Evolutionary conservation across 257 asterid species (phyloP).

Genomic region (Mitragyna speciosa): DNA sequence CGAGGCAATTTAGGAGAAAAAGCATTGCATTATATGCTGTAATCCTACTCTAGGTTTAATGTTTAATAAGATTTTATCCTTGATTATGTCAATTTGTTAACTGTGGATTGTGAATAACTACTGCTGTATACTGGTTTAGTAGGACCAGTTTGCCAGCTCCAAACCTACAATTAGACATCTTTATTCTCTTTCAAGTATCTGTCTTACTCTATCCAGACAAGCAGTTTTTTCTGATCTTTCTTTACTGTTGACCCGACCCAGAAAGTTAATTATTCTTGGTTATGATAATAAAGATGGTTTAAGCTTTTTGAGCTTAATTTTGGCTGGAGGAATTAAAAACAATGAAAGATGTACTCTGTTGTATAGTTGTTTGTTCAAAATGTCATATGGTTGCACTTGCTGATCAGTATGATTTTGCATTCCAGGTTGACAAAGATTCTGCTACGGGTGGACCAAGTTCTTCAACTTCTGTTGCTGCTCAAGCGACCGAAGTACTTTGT

Average conservation of each 20-base stretch:
- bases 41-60: too few relatives aligned
- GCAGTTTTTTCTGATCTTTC: background rate
- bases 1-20: too few relatives aligned
- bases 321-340: background rate
- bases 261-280: background rate
- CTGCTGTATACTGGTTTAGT: too few relatives aligned
- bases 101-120: too few relatives aligned
- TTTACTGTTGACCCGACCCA: background rate
- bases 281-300: background rate
- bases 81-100: too few relatives aligned
- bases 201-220: background rate
- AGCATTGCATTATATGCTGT: too few relatives aligned
- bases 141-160: too few relatives aligned
- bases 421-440: constrained; percentile 55
- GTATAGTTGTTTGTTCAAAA: too few relatives aligned
- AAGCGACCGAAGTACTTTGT: constrained; percentile 28
- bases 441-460: constrained; percentile 57
- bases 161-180: background rate
- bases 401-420: background rate
- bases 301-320: background rate
- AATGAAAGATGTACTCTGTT: background rate
- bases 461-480: constrained; percentile 51
- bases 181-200: too few relatives aligned
- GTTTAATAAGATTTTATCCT: too few relatives aligned
- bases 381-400: background rate